These are phyloP conservation scores for Aspergillus amoenus DNA, from an alignment of 2,329 filamentous ascomycete species.

Conservation along the genomic window DNA sequence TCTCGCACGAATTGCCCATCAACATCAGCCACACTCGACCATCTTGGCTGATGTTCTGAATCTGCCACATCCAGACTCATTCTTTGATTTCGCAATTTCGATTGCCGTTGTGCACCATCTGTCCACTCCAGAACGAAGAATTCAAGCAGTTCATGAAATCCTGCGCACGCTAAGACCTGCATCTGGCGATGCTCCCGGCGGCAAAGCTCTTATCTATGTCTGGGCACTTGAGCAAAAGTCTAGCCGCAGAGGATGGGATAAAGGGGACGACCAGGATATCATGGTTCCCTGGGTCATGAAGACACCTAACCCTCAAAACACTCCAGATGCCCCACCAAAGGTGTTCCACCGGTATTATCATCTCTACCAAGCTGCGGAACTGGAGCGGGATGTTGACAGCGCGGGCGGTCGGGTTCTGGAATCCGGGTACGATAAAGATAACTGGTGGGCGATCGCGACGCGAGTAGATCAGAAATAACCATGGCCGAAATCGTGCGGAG, in stretches of 20 bases:
- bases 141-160: slow-evolving; percentile 70
- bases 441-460: slow-evolving; percentile 86
- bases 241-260: slow-evolving; percentile 86
- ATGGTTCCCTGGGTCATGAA: slow-evolving; percentile 92
- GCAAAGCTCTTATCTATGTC: slow-evolving; percentile 79
- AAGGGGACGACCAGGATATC: slow-evolving; percentile 79
- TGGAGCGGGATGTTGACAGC: slow-evolving; percentile 73
- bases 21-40: slow-evolving; percentile 63
- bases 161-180: slow-evolving; percentile 60
- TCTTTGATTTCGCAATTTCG: slow-evolving; percentile 85
- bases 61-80: slow-evolving; percentile 69
- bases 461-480: slow-evolving; percentile 25
- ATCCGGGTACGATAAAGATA: slow-evolving; percentile 91
- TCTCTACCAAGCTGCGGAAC: slow-evolving; percentile 80
- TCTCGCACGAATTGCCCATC: slow-evolving; percentile 57
- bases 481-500: slow-evolving; percentile 14
- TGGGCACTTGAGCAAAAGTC: slow-evolving; percentile 92
- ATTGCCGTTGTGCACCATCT: slow-evolving; percentile 95
- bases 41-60: slow-evolving; percentile 78
- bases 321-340: slow-evolving; percentile 12
- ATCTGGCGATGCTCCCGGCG: slow-evolving; percentile 40
- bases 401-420: slow-evolving; percentile 76
- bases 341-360: slow-evolving; percentile 89
- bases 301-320: slow-evolving; percentile 46
- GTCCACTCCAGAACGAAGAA: slow-evolving; percentile 70